These are phyloP conservation scores for Mucor velutinosus DNA, from an alignment of 371 early-diverging fungal genomes.

Conservation along the genomic window DNA sequence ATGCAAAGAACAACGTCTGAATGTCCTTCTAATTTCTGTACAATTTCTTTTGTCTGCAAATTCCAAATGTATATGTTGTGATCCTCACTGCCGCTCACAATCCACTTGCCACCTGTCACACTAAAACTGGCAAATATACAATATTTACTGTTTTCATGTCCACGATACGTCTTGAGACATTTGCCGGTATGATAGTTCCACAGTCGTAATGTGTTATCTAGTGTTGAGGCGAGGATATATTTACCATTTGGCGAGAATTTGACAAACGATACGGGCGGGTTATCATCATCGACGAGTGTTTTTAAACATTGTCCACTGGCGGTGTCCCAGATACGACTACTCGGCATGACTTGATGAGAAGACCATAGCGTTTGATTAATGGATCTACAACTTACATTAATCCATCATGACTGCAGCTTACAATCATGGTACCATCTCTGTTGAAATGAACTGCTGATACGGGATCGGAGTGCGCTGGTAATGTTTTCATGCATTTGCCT, in stretches of 20 bases:
- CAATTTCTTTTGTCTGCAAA: constrained; percentile 91
- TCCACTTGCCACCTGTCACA: constrained; percentile 94
- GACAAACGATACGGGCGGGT: constrained; percentile 95
- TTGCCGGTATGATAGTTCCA: constrained; percentile 95
- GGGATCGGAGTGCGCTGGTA: constrained; percentile 97
- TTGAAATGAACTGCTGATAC: constrained; percentile 96
- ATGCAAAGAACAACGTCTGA: constrained; percentile 91
- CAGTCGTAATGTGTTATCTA: constrained; percentile 91
- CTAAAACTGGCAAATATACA: constrained; percentile 93
- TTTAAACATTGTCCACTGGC: constrained; percentile 95
- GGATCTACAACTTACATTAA: constrained; percentile 70
- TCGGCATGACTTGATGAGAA: background rate
- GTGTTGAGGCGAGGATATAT: constrained; percentile 92
- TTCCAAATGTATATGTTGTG: constrained; percentile 94
- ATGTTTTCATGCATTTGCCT: constrained; percentile 85
- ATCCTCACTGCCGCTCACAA: constrained; percentile 96
- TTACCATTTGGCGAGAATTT: constrained; percentile 98
- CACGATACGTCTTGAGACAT: constrained; percentile 92
- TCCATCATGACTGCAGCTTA: constrained; percentile 93
- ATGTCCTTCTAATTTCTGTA: constrained; percentile 92
- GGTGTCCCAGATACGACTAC: constrained; percentile 96
- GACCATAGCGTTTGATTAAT: background rate
- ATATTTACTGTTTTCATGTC: constrained; percentile 89
- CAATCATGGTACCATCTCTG: constrained; percentile 96
- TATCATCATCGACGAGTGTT: constrained; percentile 92